Evolutionary conservation across 2,329 filamentous ascomycete species (phyloP), one percentile per base, ranked within the genome.

Genomic region (Cytospora leucostoma): DNA sequence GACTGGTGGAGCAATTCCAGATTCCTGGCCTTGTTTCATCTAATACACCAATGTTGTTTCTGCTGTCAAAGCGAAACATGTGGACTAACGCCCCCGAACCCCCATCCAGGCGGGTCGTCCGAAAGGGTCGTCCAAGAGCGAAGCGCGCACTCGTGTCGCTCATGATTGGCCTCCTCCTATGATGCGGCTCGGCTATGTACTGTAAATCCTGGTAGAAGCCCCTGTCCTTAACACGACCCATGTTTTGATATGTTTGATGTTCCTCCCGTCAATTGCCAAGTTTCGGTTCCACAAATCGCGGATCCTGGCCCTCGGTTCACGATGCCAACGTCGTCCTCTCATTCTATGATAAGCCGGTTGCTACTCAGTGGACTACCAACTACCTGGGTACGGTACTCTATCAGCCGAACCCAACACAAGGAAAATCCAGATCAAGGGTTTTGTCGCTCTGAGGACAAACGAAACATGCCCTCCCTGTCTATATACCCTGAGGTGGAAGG

Each of bases 1-100:
- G 37, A 62, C 40, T 35, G 64, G 56, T 56, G 64, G 64, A 65
- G 59, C 56, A 63, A 59, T 65, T 60, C 33, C 55, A 17, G 33
- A 32, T 40, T 32, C 60, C 63, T 65, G 61, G 64, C 27, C 64
- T 33, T 33, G 64, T 65, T 65, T 65, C 64, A 65, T 54, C 53
- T 55, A 37, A 61, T 50, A 62, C 11, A 19, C 11, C 40, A 47
- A 47, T 17, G 40, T 59, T 63, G 44, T 63, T 51, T 51, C 35
- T 7, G 19, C n/a, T 47, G 15, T 47, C 8, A 47, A 47, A 12
- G n/a, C 44, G 44, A 47, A 47, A 47, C 44, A 47, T 47, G 7
- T 10, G 44, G 11, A 17, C 21, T 47, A 10, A 47, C 17, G 40
- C n/a, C 40, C 40, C 5, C 40, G 35, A 37, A 37, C 12, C 38